Base-by-base conservation (phyloP, 805 yeast genomes). In the Kluyveromyces aestuarii region DNA sequence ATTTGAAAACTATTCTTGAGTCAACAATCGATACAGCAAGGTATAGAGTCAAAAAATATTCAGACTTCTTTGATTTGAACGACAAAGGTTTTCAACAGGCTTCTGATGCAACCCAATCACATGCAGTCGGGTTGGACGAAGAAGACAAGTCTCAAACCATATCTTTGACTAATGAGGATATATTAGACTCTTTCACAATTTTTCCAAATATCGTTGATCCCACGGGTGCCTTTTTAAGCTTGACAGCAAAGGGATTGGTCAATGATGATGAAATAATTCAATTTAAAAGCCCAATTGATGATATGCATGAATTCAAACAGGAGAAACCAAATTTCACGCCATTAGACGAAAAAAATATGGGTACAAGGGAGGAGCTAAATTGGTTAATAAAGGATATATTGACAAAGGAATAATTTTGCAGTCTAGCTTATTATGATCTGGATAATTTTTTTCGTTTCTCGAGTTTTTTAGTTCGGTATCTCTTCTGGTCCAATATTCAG, bases 1-100 rank as follows among this genome's bases (percentile, higher is more conserved):
- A 89, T 66, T 66, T 93, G 54, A 85, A 83, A 57, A 78, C 80
- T 50, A 70, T 90, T 10, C 67, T 91, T 6, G 93, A 87, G 57
- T 77, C 79, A 53, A 80, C 88, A 2, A 76, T 87, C 41, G 95
- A 86, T 59, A 76, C 81, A 2, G 84, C 83, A 7, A 75, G 82
- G 51, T 80, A 79, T 57, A 69, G 89, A 45, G 75, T 74, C 53
- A 70, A 72, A 42, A 76, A 73, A 50, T 68, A 68, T 46, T 67
- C 70, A 18, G 66, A 66, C 18, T 64, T 59, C 19, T 63, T 57
- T 53, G 71, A 66, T 49, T 35, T 65, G 18, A 59, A 61, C 48
- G 65, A 62, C 25, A 61, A 54, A 40, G 66, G 68, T 16, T 49
- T 62, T 9, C 63, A 61, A 49, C 54, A 56, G 27, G 47, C 35